Percentiles rank a stretch among this genome's conserved stretches.
These are phyloP conservation scores for Geotrichum klebahnii DNA, from an alignment of 1,139 yeast species.

Conservation along the genomic window DNA sequence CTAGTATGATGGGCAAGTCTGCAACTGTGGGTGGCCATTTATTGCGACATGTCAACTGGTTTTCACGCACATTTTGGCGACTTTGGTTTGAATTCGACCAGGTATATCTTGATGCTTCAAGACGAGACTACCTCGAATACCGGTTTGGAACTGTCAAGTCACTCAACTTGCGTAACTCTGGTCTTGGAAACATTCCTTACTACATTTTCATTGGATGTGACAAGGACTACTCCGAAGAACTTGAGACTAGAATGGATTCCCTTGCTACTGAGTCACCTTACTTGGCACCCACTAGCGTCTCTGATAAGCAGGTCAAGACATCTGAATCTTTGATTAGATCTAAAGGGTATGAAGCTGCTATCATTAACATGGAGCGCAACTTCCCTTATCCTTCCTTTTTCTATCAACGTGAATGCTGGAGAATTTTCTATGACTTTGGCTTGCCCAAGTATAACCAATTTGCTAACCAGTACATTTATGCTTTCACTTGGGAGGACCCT, in stretches of 20 bases:
- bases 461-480: conserved; percentile 73
- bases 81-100: conserved; percentile 84
- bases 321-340: conserved; percentile 38
- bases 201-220: conserved; percentile 81
- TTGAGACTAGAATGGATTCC: conserved; percentile 62
- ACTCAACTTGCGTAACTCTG: conserved; percentile 58
- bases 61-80: conserved; percentile 76
- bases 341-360: conserved; percentile 76
- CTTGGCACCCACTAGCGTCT: conserved; percentile 50
- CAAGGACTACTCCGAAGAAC: conserved; percentile 56
- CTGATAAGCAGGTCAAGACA: conserved; percentile 5
- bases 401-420: conserved; percentile 71
- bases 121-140: conserved; percentile 79
- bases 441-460: conserved; percentile 67
- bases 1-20: conserved; percentile 63
- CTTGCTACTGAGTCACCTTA: conserved; percentile 79
- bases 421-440: conserved; percentile 73
- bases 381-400: conserved; percentile 75
- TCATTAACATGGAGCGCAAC: conserved; percentile 56
- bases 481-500: conserved; percentile 90
- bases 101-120: conserved; percentile 71
- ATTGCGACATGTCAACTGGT: conserved; percentile 71
- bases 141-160: conserved; percentile 76
- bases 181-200: conserved; percentile 70
- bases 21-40: conserved; percentile 71